Evolutionary conservation across 208 protist genomes (phyloP), one percentile per base, ranked within the genome.

Genomic region (Herpetomonas tarakana): DNA sequence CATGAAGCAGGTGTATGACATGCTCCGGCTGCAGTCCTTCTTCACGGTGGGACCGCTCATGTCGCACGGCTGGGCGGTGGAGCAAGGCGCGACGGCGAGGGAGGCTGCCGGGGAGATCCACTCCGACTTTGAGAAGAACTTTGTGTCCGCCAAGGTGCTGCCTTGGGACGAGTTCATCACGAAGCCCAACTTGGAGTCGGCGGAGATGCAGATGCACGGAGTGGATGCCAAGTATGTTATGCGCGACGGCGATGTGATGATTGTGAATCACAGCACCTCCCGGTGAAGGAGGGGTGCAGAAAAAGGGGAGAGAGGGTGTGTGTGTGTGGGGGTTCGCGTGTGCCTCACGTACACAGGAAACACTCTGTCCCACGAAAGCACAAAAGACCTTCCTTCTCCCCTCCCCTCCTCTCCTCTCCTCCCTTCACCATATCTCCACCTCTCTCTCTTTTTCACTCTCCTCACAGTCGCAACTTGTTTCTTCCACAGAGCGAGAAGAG

Each of bases 41-140:
- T 96, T 92, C 72, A 96, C 90, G 2, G 83, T 93, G 12, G 90
- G 90, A 25, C 90, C 90, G 22, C 70, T 81, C 31, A 93, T 93
- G 87, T 74, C 87, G 18, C 81, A 85, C 62, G 84, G 65, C 6
- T 96, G 90, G 87, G 58, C 78, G 14, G 71, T 85, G 38, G 2
- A 27, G 45, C 51, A 62, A 11, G 85, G 87, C 16, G 59, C 74
- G 0, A 91, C 72, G 3, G 85, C 74, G 29, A 71, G 69, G 50
- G 65, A 84, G 66, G 90, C 90, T 16, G 80, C 81, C 1, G 86
- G 84, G 0, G 85, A 86, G 55, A 96, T 96, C 25, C 90, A 96
- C 63, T 83, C 79, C 9, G 86, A 93, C 68, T 91, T 96, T 68
- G 81, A 79, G 24, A 74, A 82, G 46, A 58, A 93, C 64, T 92